Evolutionary conservation across 495 filamentous ascomycete genomes (phyloP), one percentile per base, ranked within the genome.

Genomic region (Lindgomyces ingoldianus): DNA sequence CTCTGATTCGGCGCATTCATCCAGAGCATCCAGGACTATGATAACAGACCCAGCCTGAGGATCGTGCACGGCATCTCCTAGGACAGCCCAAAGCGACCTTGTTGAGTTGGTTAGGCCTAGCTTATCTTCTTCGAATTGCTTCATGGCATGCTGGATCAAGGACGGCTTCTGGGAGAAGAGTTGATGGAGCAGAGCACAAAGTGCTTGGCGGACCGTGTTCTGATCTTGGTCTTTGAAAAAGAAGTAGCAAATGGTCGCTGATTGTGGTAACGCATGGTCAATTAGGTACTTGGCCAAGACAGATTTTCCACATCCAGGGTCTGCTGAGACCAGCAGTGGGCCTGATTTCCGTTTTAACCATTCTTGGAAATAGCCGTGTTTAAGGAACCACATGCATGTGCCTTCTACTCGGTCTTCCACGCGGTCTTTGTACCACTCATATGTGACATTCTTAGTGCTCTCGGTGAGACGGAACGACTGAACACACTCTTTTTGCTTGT

Each of bases 241-340:
- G 25, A 62, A 62, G 59, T 62, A 62, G 36, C 59, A 62, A 42
- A 54, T 53, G 0, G 59, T 62, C 3, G 29, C 30, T 3, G 27
- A 22, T 18, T 41, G 29, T 42, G 59, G 47, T 22, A 62, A 46
- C 24, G 14, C 33, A 18, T 60, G 4, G 36, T 65, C 62, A 22
- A 60, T 46, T 8, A 65, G 24, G 33, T 42, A 45, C 47, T 51
- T 60, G 24, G 56, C 30, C 18, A 65, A 47, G 19, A 60, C 62
- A 4, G 62, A 65, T 53, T 65, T 65, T 54, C 62, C 62, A 54
- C 62, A 65, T 16, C 62, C 62, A 29, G 62, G 62, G 27, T 60
- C 62, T 22, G 62, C 62, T 22, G 62, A 52, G 14, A 60, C 46
- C 14, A 57, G 39, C 0, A 65, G 47, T 18, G 48, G 46, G 1